Conservation (phyloP, 2,329 filamentous ascomycete species). For the Epichloe coenophiala region DNA sequence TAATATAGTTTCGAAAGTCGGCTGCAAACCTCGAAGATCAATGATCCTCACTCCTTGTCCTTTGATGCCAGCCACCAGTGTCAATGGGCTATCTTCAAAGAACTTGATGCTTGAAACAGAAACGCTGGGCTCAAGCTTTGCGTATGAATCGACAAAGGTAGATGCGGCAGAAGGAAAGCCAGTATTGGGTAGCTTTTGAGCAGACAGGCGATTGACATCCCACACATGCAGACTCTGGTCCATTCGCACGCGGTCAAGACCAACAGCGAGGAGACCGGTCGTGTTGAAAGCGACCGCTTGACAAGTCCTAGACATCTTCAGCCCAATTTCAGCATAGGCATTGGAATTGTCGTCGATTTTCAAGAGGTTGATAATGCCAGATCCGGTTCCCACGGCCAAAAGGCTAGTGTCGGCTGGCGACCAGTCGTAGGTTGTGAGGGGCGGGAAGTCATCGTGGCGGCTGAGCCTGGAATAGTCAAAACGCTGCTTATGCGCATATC, state of each 20-base stretch:
- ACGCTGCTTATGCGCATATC: conserved; percentile 38
- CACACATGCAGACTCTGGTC: conserved; percentile 73
- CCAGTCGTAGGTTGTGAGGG: conserved; percentile 54
- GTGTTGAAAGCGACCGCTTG: conserved; percentile 73
- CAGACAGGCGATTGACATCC: conserved; percentile 54
- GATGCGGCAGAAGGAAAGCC: conserved; percentile 38
- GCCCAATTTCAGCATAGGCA: conserved; percentile 49
- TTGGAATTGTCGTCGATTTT: conserved; percentile 59
- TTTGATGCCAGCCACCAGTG: conserved; percentile 62
- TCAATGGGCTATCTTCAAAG: conserved; percentile 63
- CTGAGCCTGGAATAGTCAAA: conserved; percentile 46
- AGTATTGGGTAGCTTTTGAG: conserved; percentile 29
- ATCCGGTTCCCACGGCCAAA: conserved; percentile 61
- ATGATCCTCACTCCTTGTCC: conserved; percentile 63
- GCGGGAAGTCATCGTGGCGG: conserved; percentile 49
- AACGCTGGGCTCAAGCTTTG: conserved; percentile 50
- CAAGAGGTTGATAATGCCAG: conserved; percentile 62
- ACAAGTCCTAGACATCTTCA: conserved; percentile 65
- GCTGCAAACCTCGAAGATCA: conserved; percentile 54
- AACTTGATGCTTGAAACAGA: conserved; percentile 76
- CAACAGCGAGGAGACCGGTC: conserved; percentile 59
- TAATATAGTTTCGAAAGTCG: neutral
- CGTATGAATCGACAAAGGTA: conserved; percentile 40
- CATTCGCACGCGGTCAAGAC: conserved; percentile 67
- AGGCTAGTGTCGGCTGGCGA: conserved; percentile 49